Conservation (phyloP, 75 land plant species). For the Isoetes taiwanensis region DNA sequence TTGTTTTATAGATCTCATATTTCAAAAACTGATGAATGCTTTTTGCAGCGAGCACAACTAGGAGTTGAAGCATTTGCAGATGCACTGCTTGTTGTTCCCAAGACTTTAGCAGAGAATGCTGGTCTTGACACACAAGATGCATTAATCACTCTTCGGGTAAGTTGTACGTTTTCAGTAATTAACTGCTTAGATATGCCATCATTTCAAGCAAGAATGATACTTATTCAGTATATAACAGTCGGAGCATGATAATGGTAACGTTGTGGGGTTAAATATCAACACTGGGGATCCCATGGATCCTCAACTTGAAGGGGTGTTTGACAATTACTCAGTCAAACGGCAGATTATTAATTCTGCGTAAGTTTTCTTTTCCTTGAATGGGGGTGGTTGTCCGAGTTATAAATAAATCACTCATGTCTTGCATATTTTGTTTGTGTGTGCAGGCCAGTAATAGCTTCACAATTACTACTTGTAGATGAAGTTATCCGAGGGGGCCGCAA, state of each 20-base stretch:
- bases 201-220: too few relatives aligned
- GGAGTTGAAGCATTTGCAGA: constrained; percentile 98
- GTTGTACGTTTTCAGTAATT: too few relatives aligned
- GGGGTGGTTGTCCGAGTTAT: too few relatives aligned
- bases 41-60: constrained; percentile 78
- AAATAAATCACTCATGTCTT: constrained; percentile 10
- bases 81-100: constrained; percentile 87
- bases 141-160: constrained; percentile 66
- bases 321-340: constrained; percentile 94
- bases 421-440: too few relatives aligned
- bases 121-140: constrained; percentile 98
- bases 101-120: constrained; percentile 93
- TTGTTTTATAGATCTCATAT: too few relatives aligned
- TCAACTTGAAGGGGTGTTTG: constrained; percentile 87
- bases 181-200: too few relatives aligned
- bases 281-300: constrained; percentile 97
- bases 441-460: constrained; percentile 95
- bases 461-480: constrained; percentile 89
- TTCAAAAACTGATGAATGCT: too few relatives aligned
- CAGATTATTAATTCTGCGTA: constrained; percentile 95
- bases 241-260: constrained; percentile 85
- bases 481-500: constrained; percentile 97
- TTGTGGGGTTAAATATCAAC: constrained; percentile 74
- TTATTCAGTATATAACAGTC: too few relatives aligned
- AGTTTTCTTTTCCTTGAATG: neutral